Evolutionary conservation across 495 filamentous ascomycete species (phyloP), one percentile per base, ranked within the genome.

Genomic region (Talaromyces ruber): DNA sequence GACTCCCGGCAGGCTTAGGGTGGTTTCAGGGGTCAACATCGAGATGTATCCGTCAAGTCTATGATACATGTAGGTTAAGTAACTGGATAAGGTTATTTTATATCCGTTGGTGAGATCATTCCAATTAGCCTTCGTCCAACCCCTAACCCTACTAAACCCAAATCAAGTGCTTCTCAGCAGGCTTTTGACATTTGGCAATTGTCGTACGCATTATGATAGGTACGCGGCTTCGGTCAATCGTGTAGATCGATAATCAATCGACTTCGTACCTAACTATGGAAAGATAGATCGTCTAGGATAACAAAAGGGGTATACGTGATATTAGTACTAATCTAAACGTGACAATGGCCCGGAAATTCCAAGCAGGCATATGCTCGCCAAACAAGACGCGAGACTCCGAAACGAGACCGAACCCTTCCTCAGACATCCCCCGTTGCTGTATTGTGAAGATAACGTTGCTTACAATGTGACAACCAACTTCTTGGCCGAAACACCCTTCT

Each of bases 381-480:
- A 43, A 43, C 12, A 43, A 45, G 39, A 18, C 12, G 16, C 34
- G 16, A 47, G 18, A 21, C 43, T 47, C 16, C 43, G 18, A 47
- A 47, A 21, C 12, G 26, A 58, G 18, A 21, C 28, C 7, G 18
- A 18, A 9, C 7, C 43, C 9, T 47, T 43, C 37, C n/a, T 6
- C 18, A 47, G 43, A 8, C 1, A 21, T 47, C n/a, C 34, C 2
- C n/a, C 43, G 43, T 7, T 21, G 6, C 12, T 37, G 18, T 32
- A 34, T 7, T 21, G 14, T 12, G 28, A n/a, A 16, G 9, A 34
- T 9, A 58, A 21, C 5, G 16, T 0, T 12, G 5, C 9, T 34
- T 29, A 60, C 28, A 52, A 47, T 50, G 59, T 37, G 18, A 62
- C 60, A 34, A 62, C 60, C n/a, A 57, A 18, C 29, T 56, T 62